phyloP scores from a whole-genome alignment of 2,329 filamentous ascomycete species.

The Pseudocercospora musae region DNA sequence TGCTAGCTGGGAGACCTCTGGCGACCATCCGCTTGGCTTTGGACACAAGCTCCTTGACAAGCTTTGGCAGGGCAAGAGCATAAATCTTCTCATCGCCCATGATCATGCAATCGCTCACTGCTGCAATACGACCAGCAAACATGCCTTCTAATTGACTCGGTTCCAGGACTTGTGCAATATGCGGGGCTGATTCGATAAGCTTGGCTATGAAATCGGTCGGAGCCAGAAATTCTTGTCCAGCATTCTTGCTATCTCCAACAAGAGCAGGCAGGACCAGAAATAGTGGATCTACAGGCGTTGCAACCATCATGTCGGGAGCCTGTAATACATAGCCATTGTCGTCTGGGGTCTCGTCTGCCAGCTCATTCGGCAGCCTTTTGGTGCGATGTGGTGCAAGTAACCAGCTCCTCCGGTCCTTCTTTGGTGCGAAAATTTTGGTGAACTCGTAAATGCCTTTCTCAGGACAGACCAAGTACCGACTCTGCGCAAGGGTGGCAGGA shows the following conservation, averaged over 20 bases:
- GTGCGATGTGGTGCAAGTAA: conserved; percentile 44
- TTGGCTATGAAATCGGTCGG: conserved; percentile 70
- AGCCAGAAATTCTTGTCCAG: conserved; percentile 49
- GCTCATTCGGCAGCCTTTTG: conserved; percentile 3
- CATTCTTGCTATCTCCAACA: conserved; percentile 15
- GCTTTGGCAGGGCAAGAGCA: conserved; percentile 69
- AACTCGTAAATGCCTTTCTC: conserved; percentile 60
- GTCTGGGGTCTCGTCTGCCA: conserved; percentile 9
- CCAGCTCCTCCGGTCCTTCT: conserved; percentile 51
- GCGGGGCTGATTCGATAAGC: conserved; percentile 53
- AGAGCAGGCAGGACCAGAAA: conserved; percentile 80
- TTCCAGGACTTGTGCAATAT: conserved; percentile 57
- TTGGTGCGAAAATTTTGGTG: conserved; percentile 53
- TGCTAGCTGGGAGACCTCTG: conserved; percentile 66
- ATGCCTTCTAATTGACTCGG: conserved; percentile 44
- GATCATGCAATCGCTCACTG: conserved; percentile 76
- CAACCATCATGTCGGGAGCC: conserved; percentile 72
- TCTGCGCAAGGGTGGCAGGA: conserved; percentile 48
- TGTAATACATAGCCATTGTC: conserved; percentile 57
- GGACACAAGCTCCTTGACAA: conserved; percentile 60
- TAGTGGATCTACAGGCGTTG: conserved; percentile 77
- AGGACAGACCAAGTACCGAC: conserved; percentile 59
- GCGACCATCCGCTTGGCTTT: conserved; percentile 71
- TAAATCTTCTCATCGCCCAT: conserved; percentile 88
- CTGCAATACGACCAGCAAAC: conserved; percentile 55